Evolutionary conservation across 495 filamentous ascomycete species (phyloP).

Genomic region (Neurospora sp.): DNA sequence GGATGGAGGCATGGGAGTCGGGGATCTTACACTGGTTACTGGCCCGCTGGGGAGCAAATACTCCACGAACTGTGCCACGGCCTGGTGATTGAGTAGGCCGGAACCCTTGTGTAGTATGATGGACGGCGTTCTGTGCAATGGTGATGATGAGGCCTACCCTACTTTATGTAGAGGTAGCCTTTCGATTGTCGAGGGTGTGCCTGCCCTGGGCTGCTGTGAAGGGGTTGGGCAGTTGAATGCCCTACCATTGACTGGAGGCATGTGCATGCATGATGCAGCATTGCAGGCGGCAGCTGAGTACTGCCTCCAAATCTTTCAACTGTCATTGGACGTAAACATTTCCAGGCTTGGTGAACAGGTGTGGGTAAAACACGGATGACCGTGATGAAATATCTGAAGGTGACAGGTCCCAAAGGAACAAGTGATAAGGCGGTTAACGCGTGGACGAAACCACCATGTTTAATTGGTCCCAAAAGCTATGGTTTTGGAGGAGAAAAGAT

Average conservation of each 20-base stretch:
- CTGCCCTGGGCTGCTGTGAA: not conserved
- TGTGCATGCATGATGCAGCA: not conserved
- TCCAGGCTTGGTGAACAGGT: not conserved
- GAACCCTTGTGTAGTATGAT: not conserved
- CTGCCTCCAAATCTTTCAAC: not conserved
- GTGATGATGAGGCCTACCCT: not conserved
- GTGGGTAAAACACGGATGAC: not conserved
- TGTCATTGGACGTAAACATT: not conserved
- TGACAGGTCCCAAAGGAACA: not conserved
- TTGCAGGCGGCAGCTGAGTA: not conserved
- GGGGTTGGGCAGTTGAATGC: not conserved
- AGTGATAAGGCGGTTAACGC: not conserved
- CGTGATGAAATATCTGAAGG: not conserved
- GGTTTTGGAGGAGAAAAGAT: not conserved
- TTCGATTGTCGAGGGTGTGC: not conserved
- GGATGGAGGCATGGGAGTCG: not conserved
- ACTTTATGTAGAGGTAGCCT: not conserved
- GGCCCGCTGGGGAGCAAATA: not conserved
- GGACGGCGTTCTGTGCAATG: not conserved
- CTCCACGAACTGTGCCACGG: not conserved
- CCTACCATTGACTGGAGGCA: not conserved
- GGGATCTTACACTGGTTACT: not conserved
- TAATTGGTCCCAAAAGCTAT: not conserved
- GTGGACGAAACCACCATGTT: not conserved
- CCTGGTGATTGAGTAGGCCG: not conserved